Conservation (phyloP, 495 filamentous ascomycete species). For the Penicillium fimorum region DNA sequence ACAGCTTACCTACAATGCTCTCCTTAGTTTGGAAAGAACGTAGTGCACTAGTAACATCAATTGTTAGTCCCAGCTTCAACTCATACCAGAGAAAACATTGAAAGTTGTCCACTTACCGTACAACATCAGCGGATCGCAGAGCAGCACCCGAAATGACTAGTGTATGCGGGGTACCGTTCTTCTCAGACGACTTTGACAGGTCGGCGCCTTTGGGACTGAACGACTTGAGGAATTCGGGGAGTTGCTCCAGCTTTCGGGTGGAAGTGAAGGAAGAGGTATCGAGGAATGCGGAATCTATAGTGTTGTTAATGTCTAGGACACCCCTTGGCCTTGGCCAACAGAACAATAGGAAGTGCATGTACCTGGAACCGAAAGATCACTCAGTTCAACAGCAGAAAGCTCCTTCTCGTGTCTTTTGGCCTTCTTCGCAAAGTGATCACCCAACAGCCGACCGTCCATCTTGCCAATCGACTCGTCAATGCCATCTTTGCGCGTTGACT, state of each 20-base stretch:
- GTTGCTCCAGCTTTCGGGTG: slow-evolving; percentile 60
- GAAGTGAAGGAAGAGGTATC: slow-evolving; percentile 74
- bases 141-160: slow-evolving; percentile 77
- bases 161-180: slow-evolving; percentile 81
- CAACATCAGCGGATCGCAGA: slow-evolving; percentile 74
- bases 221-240: slow-evolving; percentile 74
- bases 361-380: slow-evolving; percentile 81
- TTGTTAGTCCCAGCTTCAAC: slow-evolving; percentile 9
- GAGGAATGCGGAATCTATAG: slow-evolving; percentile 53
- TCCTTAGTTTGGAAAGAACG: slow-evolving; percentile 76
- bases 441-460: slow-evolving; percentile 79
- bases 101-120: slow-evolving; percentile 50
- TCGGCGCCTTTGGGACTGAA: slow-evolving; percentile 50
- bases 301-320: slow-evolving; percentile 18
- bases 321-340: neutral
- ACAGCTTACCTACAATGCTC: slow-evolving; percentile 79
- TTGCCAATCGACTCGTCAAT: slow-evolving; percentile 76
- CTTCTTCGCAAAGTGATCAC: slow-evolving; percentile 81
- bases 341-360: slow-evolving; percentile 22
- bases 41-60: slow-evolving; percentile 52
- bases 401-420: slow-evolving; percentile 74
- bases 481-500: slow-evolving; percentile 56
- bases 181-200: slow-evolving; percentile 60
- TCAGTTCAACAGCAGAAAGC: slow-evolving; percentile 76
- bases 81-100: neutral